A percentile compares a stretch with the other conserved stretches of the same genome.
Conservation (phyloP, 2,329 filamentous ascomycete genomes). For the Fusarium torulosum region DNA sequence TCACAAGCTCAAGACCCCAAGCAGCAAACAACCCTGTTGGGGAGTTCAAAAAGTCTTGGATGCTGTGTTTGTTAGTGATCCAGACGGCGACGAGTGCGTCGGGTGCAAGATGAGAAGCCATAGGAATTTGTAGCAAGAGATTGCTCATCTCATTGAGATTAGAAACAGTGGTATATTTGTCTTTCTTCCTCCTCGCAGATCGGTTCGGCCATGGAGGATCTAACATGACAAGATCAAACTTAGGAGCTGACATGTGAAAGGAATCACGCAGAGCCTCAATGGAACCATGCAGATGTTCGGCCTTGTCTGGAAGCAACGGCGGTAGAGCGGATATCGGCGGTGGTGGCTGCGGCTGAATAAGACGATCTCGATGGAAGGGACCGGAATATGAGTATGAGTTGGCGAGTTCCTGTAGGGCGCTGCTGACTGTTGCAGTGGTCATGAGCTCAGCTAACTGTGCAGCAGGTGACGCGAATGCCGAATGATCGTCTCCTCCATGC, state of each 20-base stretch:
- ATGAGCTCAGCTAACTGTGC: slow-evolving; percentile 68
- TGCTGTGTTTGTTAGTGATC: slow-evolving; percentile 79
- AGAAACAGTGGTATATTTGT: slow-evolving; percentile 62
- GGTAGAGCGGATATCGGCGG: slow-evolving; percentile 18
- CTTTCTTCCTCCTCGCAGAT: slow-evolving; percentile 72
- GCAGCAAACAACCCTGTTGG: slow-evolving; percentile 69
- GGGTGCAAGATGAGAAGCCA: slow-evolving; percentile 65
- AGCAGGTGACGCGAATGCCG: slow-evolving; percentile 54
- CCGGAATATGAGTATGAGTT: slow-evolving; percentile 52
- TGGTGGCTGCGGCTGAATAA: slow-evolving; percentile 27
- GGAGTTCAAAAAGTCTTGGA: slow-evolving; percentile 66
- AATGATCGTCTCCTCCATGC: slow-evolving; percentile 45
- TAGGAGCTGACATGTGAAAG: slow-evolving; percentile 60
- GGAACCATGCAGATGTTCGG: slow-evolving; percentile 63
- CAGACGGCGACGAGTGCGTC: slow-evolving; percentile 76
- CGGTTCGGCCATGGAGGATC: slow-evolving; percentile 88
- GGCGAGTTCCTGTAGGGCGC: slow-evolving; percentile 58
- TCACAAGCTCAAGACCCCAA: slow-evolving; percentile 74
- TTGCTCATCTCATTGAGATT: slow-evolving; percentile 60
- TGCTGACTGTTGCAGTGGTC: slow-evolving; percentile 60
- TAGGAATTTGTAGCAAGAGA: slow-evolving; percentile 67
- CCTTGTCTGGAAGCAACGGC: slow-evolving; percentile 57
- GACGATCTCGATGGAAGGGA: slow-evolving; percentile 62
- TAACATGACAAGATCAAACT: slow-evolving; percentile 76
- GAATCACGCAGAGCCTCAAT: slow-evolving; percentile 56